Evolutionary conservation across 2,329 filamentous ascomycete species (phyloP).

Genomic region (Alternaria brassicae): DNA sequence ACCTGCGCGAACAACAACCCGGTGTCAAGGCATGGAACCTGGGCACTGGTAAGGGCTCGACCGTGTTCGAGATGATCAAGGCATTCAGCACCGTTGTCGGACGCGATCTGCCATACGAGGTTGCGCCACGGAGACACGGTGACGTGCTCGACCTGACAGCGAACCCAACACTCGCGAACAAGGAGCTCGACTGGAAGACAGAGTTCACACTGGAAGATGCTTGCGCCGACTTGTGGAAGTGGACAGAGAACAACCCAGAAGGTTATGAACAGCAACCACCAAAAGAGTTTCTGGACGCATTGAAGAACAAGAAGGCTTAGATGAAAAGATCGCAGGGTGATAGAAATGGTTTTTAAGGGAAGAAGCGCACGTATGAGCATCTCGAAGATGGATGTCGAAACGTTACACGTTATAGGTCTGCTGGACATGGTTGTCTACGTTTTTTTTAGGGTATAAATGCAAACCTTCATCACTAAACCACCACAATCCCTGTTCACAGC

Average conservation of each 20-base stretch:
- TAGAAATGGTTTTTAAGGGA: neutral
- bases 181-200: conserved; percentile 91
- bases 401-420: neutral
- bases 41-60: conserved; percentile 91
- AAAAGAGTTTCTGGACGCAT: conserved; percentile 72
- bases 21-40: conserved; percentile 97
- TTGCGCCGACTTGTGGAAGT: conserved; percentile 93
- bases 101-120: conserved; percentile 83
- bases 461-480: neutral
- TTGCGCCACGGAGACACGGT: conserved; percentile 80
- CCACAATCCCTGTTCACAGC: neutral
- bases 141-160: conserved; percentile 96
- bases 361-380: neutral
- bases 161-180: conserved; percentile 84
- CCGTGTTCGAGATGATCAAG: conserved; percentile 96
- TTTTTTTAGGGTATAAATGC: neutral
- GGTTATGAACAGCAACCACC: conserved; percentile 95
- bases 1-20: conserved; percentile 82
- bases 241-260: conserved; percentile 96
- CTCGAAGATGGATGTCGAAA: neutral
- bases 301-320: conserved; percentile 45
- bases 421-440: neutral
- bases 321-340: too few species aligned
- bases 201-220: conserved; percentile 89
- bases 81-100: conserved; percentile 90